phyloP scores from a whole-genome alignment of 306 rosid genomes.

The Cucurbita argyrosperma region DNA sequence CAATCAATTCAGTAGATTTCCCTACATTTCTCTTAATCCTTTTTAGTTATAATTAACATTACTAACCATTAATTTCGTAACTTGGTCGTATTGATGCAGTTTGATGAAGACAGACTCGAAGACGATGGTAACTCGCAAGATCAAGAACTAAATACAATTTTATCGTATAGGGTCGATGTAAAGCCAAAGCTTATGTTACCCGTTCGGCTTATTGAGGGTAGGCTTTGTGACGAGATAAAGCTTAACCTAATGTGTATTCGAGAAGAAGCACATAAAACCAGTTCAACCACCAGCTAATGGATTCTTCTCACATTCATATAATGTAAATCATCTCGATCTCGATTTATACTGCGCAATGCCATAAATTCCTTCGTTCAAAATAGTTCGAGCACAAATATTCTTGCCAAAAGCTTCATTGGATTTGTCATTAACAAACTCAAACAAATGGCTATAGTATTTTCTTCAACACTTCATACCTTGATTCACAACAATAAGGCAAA shows the following conservation, averaged over 20 bases:
- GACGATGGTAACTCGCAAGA: conserved; percentile 4
- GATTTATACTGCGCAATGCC: not conserved
- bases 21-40: not conserved
- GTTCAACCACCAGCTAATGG: not conserved
- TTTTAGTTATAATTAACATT: not conserved
- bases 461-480: not conserved
- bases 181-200: conserved; percentile 85
- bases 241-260: conserved; percentile 50
- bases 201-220: conserved; percentile 55
- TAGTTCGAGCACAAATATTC: not conserved
- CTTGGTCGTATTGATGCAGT: conserved; percentile 21
- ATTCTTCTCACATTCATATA: not conserved
- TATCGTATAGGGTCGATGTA: conserved; percentile 59
- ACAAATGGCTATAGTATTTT: not conserved
- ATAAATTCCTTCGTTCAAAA: not conserved
- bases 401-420: not conserved
- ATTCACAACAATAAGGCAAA: not conserved
- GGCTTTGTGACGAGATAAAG: conserved; percentile 65
- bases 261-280: conserved; percentile 36
- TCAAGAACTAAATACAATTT: conserved; percentile 21
- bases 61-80: not conserved
- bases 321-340: not conserved
- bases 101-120: conserved; percentile 7
- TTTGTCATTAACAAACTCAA: not conserved
- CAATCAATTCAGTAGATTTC: not conserved